phyloP scores from a whole-genome alignment of 192 early-diverging fungal species.

The Entomortierella parvispora region DNA sequence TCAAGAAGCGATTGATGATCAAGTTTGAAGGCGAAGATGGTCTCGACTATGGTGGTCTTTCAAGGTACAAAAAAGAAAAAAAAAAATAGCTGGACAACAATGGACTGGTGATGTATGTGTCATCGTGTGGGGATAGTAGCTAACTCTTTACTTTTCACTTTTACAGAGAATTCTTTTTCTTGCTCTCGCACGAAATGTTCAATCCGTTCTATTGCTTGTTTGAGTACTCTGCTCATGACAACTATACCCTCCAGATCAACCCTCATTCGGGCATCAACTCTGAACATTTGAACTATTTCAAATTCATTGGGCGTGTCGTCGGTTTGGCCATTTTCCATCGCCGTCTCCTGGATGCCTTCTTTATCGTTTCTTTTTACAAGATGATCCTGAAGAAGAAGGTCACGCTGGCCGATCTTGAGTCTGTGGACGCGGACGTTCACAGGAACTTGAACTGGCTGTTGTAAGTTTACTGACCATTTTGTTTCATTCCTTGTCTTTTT shows the following conservation, averaged over 20 bases:
- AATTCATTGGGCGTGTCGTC: slow-evolving; percentile 96
- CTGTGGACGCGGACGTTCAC: slow-evolving; percentile 93
- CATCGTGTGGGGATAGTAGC: neutral
- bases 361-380: slow-evolving; percentile 96
- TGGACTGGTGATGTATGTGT: no score
- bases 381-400: slow-evolving; percentile 92
- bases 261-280: slow-evolving; percentile 94
- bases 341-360: slow-evolving; percentile 95
- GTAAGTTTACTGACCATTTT: slow-evolving; percentile 52
- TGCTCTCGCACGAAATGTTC: slow-evolving; percentile 98
- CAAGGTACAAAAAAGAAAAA: no score
- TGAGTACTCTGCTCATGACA: slow-evolving; percentile 97
- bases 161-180: slow-evolving; percentile 93
- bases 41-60: slow-evolving; percentile 96
- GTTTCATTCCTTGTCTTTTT: neutral
- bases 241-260: slow-evolving; percentile 98
- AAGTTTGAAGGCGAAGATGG: slow-evolving; percentile 99
- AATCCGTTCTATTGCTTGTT: slow-evolving; percentile 96
- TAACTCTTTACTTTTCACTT: slow-evolving; percentile 15
- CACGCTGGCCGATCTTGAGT: slow-evolving; percentile 90
- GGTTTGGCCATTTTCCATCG: slow-evolving; percentile 97
- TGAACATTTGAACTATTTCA: slow-evolving; percentile 97
- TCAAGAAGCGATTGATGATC: slow-evolving; percentile 97
- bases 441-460: slow-evolving; percentile 93
- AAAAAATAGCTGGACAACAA: no score